phyloP scores from a whole-genome alignment of 2,329 filamentous ascomycete genomes.

The Chaetomiaceae sp. region DNA sequence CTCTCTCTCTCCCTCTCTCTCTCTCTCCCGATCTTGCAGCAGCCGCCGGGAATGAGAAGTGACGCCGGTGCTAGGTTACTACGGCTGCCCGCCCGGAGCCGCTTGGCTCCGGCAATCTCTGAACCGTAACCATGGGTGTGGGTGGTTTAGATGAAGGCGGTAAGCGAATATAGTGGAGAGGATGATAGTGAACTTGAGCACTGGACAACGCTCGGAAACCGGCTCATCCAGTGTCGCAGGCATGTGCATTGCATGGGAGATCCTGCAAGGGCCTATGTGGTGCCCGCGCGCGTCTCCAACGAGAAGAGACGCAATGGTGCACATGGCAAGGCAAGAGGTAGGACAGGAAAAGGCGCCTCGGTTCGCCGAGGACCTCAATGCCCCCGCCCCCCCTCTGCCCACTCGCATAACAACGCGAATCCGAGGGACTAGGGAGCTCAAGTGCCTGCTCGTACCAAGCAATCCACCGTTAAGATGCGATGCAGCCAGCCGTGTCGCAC shows the following conservation, averaged over 20 bases:
- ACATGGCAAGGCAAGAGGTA: slow-evolving; percentile 6
- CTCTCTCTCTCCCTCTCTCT: no score
- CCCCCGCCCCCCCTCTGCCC: not conserved
- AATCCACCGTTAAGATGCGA: not conserved
- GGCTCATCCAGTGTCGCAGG: slow-evolving; percentile 1
- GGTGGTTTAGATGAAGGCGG: not conserved
- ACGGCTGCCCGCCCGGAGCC: not conserved
- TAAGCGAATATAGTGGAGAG: not conserved
- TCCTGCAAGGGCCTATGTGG: slow-evolving; percentile 21
- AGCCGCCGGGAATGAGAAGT: slow-evolving; percentile 1
- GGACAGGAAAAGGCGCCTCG: slow-evolving; percentile 11
- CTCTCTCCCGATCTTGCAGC: slow-evolving; percentile 2
- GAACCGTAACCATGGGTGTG: not conserved
- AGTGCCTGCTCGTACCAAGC: slow-evolving; percentile 1
- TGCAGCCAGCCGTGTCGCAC: slow-evolving; percentile 18
- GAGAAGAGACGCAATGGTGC: not conserved
- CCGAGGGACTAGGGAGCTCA: not conserved
- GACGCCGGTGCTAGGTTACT: not conserved
- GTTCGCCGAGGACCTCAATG: not conserved
- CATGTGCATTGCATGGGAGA: slow-evolving; percentile 19
- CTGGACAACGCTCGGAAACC: slow-evolving; percentile 6
- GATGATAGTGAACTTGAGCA: not conserved
- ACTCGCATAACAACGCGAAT: not conserved
- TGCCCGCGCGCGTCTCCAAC: slow-evolving; percentile 2
- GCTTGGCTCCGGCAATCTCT: slow-evolving; percentile 2